These are phyloP conservation scores for Cyathus striatus DNA, from an alignment of 768 basidiomycete genomes.

Conservation along the genomic window DNA sequence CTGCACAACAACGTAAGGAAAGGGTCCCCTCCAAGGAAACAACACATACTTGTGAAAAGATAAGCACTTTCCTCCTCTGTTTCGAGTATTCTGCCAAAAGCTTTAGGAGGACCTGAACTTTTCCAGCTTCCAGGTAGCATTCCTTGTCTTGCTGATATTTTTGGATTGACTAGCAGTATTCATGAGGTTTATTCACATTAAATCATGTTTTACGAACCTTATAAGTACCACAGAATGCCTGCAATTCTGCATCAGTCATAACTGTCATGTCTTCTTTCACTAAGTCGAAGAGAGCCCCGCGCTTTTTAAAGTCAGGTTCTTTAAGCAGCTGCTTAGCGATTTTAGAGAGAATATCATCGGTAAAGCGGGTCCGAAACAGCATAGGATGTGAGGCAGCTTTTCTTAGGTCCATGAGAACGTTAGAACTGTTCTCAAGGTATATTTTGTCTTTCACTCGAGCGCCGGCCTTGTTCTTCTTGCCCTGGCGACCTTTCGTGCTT, in stretches of 20 bases:
- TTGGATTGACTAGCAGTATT: slow-evolving; percentile 49
- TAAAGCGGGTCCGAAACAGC: slow-evolving; percentile 85
- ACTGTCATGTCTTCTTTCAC: slow-evolving; percentile 98
- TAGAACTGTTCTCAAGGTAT: slow-evolving; percentile 78
- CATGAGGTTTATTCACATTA: no score
- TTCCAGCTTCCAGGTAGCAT: slow-evolving; percentile 85
- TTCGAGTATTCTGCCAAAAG: slow-evolving; percentile 64
- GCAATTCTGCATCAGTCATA: slow-evolving; percentile 97
- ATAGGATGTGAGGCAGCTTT: slow-evolving; percentile 97
- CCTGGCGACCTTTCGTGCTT: slow-evolving; percentile 20
- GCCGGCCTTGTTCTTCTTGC: slow-evolving; percentile 35
- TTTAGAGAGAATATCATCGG: slow-evolving; percentile 65
- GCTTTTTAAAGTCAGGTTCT: slow-evolving; percentile 88
- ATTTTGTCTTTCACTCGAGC: slow-evolving; percentile 53
- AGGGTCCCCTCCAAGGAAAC: not conserved
- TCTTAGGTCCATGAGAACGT: slow-evolving; percentile 95
- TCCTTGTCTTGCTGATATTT: slow-evolving; percentile 70
- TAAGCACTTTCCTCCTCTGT: slow-evolving; percentile 76
- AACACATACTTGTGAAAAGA: slow-evolving; percentile 84
- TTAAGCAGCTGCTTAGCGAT: slow-evolving; percentile 83
- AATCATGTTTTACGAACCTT: slow-evolving; percentile 66
- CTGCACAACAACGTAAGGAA: slow-evolving; percentile 29
- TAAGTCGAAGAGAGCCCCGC: slow-evolving; percentile 71
- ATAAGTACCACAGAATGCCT: slow-evolving; percentile 79
- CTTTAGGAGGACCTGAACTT: slow-evolving; percentile 68